Base-by-base conservation (phyloP, 2,329 filamentous ascomycete genomes). In the Dactylella cylindrospora region DNA sequence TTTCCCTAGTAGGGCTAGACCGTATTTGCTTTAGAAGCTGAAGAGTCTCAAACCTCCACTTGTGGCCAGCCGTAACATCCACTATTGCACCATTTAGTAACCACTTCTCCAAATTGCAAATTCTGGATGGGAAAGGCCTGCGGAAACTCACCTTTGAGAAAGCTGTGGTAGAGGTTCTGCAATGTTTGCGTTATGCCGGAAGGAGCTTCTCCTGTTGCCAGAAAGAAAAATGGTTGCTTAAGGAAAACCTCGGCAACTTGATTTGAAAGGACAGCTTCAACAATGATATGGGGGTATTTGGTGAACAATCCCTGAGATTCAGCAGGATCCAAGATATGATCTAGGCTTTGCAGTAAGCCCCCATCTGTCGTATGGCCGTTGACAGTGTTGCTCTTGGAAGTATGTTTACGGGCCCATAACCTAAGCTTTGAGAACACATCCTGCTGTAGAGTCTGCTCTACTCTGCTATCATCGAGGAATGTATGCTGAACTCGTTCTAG, bases 21-120 rank as follows among this genome's bases (percentile, higher is more conserved):
- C 25, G 23, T 3, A 44, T 6, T 15, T 44, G 40, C 3, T 13
- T 26, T 12, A 47, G 20, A 10, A 47, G 29, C 20, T 47, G 43
- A 15, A 47, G 36, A 23, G 43, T 47, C 15, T 47, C 17, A 15
- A 47, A 47, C 13, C 43, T 2, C 43, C 43, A 47, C 7, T 22
- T 19, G 28, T 47, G 43, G 17, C 43, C 28, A 35, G 20, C 10
- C 2, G 26, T 13, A 9, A 15, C 20, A 32, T 47, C 43, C 12
- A 47, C 43, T 47, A 26, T 26, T 19, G 25, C 10, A 40, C 23
- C n/a, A n/a, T n/a, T n/a, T n/a, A n/a, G n/a, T n/a, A n/a, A n/a
- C n/a, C n/a, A n/a, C n/a, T n/a, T n/a, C n/a, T n/a, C n/a, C 35
- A 39, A 12, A 17, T 5, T n/a, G 19, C 22, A 15, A 10, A 6